phyloP scores from a whole-genome alignment of 495 filamentous ascomycete genomes.

The Annulohypoxylon maeteangense region DNA sequence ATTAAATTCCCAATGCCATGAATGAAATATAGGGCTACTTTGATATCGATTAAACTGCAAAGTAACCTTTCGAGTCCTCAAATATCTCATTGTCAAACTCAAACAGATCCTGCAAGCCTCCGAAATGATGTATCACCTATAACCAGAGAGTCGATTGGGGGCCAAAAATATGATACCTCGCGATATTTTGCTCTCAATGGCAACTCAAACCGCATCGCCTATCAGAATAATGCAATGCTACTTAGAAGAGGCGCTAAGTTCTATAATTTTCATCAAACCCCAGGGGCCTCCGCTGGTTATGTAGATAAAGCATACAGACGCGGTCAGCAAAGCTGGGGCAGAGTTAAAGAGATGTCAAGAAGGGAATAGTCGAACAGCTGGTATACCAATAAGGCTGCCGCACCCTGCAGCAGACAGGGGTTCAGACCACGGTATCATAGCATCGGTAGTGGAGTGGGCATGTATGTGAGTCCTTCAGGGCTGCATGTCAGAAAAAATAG shows the following conservation, averaged over 20 bases:
- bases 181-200: background rate
- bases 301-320: background rate
- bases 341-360: constrained; percentile 3
- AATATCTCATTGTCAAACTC: background rate
- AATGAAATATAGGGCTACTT: background rate
- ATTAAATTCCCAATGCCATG: background rate
- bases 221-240: background rate
- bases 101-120: constrained; percentile 1
- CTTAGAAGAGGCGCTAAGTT: background rate
- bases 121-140: background rate
- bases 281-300: background rate
- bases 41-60: background rate
- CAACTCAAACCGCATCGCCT: background rate
- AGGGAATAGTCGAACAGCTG: constrained; percentile 10
- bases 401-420: constrained; percentile 10
- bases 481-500: constrained; percentile 25
- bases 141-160: background rate
- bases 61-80: background rate
- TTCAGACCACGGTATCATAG: constrained; percentile 7
- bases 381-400: constrained; percentile 24
- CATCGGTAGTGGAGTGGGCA: constrained; percentile 20
- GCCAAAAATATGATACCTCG: background rate
- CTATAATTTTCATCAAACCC: background rate
- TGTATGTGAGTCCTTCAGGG: constrained; percentile 13
- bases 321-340: constrained; percentile 35